Evolutionary conservation across 495 filamentous ascomycete species (phyloP).

Genomic region (Glonium stellatum): DNA sequence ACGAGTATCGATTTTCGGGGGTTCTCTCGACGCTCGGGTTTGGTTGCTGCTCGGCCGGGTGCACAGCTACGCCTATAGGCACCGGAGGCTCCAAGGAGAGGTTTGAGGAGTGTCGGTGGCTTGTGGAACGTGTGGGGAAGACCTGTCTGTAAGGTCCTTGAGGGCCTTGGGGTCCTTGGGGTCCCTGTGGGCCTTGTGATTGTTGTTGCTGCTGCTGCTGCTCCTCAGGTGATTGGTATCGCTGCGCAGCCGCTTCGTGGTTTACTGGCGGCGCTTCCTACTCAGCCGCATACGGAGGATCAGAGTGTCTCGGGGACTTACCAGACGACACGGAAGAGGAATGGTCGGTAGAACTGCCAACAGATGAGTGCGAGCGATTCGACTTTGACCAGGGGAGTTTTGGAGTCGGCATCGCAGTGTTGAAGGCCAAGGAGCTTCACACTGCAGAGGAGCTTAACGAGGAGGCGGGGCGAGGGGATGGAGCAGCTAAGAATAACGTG

Average conservation of each 20-base stretch:
- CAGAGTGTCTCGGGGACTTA: conserved; percentile 17
- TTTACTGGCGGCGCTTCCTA: conserved; percentile 24
- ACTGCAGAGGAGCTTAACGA: conserved; percentile 15
- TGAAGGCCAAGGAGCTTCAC: conserved; percentile 23
- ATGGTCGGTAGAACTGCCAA: conserved; percentile 24
- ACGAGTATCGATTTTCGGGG: conserved; percentile 20
- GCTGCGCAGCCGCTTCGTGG: conserved; percentile 25
- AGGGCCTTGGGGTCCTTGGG: conserved; percentile 12
- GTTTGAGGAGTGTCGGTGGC: conserved; percentile 24
- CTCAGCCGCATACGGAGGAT: conserved; percentile 25
- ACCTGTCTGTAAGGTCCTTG: conserved; percentile 17
- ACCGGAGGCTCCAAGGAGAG: conserved; percentile 22
- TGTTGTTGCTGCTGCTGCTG: conserved; percentile 12
- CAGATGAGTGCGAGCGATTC: conserved; percentile 25
- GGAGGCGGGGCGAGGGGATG: conserved; percentile 6
- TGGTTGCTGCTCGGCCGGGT: conserved; percentile 5
- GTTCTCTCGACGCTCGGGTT: conserved; percentile 12
- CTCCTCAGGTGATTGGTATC: conserved; percentile 17
- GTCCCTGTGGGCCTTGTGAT: conserved; percentile 7
- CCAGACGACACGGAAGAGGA: conserved; percentile 23
- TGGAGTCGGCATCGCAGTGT: conserved; percentile 26
- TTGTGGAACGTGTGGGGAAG: conserved; percentile 19
- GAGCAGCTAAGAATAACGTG: conserved; percentile 28
- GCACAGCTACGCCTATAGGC: background rate
- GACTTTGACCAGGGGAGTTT: conserved; percentile 27